Base-by-base conservation (phyloP, 768 basidiomycete genomes). In the Amanita thiersii region DNA sequence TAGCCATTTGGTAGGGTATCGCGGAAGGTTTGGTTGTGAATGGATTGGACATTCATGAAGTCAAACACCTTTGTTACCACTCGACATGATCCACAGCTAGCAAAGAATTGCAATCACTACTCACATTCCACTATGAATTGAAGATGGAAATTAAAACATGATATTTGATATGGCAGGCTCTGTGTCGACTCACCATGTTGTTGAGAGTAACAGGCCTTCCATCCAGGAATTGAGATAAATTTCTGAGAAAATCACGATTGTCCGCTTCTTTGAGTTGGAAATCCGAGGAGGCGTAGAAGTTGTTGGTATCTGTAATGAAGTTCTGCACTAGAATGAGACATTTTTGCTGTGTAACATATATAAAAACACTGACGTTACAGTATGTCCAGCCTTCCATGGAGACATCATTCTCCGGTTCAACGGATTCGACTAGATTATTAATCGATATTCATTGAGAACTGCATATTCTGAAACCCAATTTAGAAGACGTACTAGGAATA, bases 11-110 rank as follows among this genome's bases (percentile, higher is more conserved):
- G 77, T 2, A 85, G 64, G 0, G 43, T 46, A 0, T 60, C 40
- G 5, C 62, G 52, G 47, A 83, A 87, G 0, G 64, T 66, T 20
- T 62, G 62, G 44, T 85, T 78, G 57, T 88, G 81, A 37, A 82
- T 79, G 33, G 51, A 68, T 50, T 82, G 69, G 38, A 86, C 81
- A 52, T 84, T 85, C 69, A 86, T 77, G 48, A 72, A 86, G 50
- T 85, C 80, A 53, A 61, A 85, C 38, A 84, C 70, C 79, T 82
- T 17, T 30, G 9, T n/a, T n/a, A n/a, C n/a, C n/a, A n/a, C n/a
- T n/a, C n/a, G n/a, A n/a, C n/a, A n/a, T n/a, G n/a, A n/a, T n/a
- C n/a, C n/a, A n/a, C n/a, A 14, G 29, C 29, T 9, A 30, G 29
- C 29, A 30, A 30, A n/a, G n/a, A n/a, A n/a, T n/a, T 30, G 29